phyloP scores from a whole-genome alignment of 2,329 filamentous ascomycete species.

The Clonostachys rosea region DNA sequence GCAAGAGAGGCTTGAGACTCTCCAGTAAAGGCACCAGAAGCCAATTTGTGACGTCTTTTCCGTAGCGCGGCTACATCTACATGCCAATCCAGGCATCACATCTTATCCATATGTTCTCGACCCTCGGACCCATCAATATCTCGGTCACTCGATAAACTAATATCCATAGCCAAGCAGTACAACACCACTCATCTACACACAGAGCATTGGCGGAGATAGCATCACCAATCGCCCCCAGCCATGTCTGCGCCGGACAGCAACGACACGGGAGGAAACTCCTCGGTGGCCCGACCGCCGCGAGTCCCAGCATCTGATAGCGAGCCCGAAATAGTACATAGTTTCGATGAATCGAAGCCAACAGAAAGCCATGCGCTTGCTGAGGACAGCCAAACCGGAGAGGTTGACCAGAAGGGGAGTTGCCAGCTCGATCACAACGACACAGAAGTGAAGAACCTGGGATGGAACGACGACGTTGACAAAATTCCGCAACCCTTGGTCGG shows the following conservation, averaged over 20 bases:
- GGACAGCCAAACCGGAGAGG: conserved; percentile 8
- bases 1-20: too few relatives aligned
- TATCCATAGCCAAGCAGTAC: not conserved
- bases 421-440: conserved; percentile 42
- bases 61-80: too few relatives aligned
- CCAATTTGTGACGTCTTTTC: too few relatives aligned
- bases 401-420: conserved; percentile 28
- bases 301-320: conserved; percentile 10
- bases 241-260: too few relatives aligned
- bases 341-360: conserved; percentile 21
- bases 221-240: too few relatives aligned
- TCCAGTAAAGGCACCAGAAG: too few relatives aligned
- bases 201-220: not conserved
- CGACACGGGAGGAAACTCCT: too few relatives aligned
- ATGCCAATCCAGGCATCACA: not conserved
- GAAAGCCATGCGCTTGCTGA: conserved; percentile 29
- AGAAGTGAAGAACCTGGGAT: conserved; percentile 64
- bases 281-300: not conserved
- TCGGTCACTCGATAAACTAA: not conserved
- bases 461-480: conserved; percentile 52
- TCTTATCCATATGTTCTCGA: not conserved
- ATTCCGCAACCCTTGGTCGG: conserved; percentile 59
- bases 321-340: conserved; percentile 17
- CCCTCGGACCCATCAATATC: not conserved
- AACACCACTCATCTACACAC: not conserved